These are phyloP conservation scores for Tetratostichococcus sp. DNA, from an alignment of 139 green algal species.

Conservation along the genomic window DNA sequence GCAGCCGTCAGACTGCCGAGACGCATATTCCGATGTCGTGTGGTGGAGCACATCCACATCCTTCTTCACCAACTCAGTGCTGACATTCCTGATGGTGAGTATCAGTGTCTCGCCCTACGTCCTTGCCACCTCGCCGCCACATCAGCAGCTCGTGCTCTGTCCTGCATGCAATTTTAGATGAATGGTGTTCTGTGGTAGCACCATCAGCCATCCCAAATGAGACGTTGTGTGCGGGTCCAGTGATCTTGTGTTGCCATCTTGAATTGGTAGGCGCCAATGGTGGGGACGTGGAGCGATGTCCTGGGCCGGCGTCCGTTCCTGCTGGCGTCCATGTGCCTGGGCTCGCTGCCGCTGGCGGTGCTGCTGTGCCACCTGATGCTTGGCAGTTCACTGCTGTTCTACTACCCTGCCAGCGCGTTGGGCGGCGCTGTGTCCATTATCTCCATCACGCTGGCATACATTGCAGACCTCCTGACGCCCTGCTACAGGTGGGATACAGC, in stretches of 20 bases:
- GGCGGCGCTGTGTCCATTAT: constrained; percentile 52
- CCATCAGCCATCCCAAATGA: too few species aligned
- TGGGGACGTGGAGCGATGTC: constrained; percentile 64
- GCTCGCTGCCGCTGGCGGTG: constrained; percentile 32
- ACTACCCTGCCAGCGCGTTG: constrained; percentile 41
- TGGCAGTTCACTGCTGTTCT: constrained; percentile 35
- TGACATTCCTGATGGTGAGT: constrained; percentile 57
- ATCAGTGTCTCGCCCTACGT: too few species aligned
- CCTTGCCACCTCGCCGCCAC: too few species aligned
- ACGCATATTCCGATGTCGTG: constrained; percentile 59
- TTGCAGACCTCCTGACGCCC: constrained; percentile 49
- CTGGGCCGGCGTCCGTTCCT: constrained; percentile 77
- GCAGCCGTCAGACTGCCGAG: constrained; percentile 30
- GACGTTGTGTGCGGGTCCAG: too few species aligned
- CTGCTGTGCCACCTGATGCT: constrained; percentile 49
- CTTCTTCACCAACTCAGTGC: constrained; percentile 58
- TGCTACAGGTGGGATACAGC: constrained; percentile 7
- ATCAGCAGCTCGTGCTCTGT: too few species aligned
- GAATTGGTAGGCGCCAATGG: constrained; percentile 41
- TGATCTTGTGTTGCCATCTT: too few species aligned
- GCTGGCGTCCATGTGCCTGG: constrained; percentile 34
- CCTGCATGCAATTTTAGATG: too few species aligned
- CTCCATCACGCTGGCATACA: constrained; percentile 44
- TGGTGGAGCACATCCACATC: constrained; percentile 49
- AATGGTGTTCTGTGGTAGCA: too few species aligned